A percentile compares a stretch with the other conserved stretches of the same genome.
Evolutionary conservation across 176 grass and related monocot species (phyloP).

Genomic region (Raddia distichophylla): DNA sequence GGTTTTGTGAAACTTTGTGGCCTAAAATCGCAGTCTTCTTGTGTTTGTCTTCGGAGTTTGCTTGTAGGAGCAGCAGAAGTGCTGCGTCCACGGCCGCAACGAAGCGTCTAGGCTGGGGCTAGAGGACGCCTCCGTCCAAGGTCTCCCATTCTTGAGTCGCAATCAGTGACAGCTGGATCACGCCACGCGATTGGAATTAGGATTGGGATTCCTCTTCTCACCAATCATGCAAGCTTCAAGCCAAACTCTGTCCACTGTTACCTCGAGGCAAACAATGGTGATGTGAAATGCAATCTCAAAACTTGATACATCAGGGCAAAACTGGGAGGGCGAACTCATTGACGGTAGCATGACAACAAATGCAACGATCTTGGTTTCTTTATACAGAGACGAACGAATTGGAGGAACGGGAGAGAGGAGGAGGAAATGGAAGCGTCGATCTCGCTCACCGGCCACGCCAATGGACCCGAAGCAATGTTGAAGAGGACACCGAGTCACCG

Average conservation of each 20-base stretch:
- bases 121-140: slow-evolving; percentile 3
- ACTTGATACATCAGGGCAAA: slow-evolving; percentile 36
- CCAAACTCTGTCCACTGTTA: background rate
- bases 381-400: slow-evolving; percentile 34
- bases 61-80: slow-evolving; percentile 35
- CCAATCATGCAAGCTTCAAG: slow-evolving; percentile 33
- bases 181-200: slow-evolving; percentile 25
- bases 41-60: background rate
- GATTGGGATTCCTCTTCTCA: background rate
- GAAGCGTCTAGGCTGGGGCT: slow-evolving; percentile 1
- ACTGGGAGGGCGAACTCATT: slow-evolving; percentile 37
- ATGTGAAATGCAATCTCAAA: background rate
- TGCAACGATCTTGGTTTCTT: slow-evolving; percentile 21
- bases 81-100: slow-evolving; percentile 17
- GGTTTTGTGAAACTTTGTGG: no score
- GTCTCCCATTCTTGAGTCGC: slow-evolving; percentile 49
- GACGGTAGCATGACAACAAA: slow-evolving; percentile 14
- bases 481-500: slow-evolving; percentile 26
- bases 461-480: slow-evolving; percentile 20
- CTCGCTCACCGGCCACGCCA: slow-evolving; percentile 5
- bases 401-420: background rate
- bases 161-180: slow-evolving; percentile 51
- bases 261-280: background rate
- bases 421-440: slow-evolving; percentile 25
- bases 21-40: slow-evolving; percentile 14